Evolutionary conservation across 495 filamentous ascomycete species (phyloP), one percentile per base, ranked within the genome.

Genomic region (Platismatia glauca): DNA sequence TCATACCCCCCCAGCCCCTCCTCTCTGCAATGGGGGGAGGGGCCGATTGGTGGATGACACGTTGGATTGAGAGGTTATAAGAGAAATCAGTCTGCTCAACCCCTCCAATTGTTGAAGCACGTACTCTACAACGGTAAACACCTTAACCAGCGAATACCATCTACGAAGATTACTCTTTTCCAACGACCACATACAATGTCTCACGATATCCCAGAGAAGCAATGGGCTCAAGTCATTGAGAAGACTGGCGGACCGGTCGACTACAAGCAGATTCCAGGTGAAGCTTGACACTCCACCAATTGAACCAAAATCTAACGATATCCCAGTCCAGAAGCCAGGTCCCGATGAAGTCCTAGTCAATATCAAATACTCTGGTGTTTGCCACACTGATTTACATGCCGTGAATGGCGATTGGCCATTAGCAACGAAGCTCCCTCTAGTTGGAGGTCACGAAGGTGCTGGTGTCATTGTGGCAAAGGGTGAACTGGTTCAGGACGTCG

Each of bases 401-500:
- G 79, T 91, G 76, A 89, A 86, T 59, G 90, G 92, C 64, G 89
- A 95, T 76, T 95, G 91, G 90, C 91, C 92, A 15, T 73, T 95
- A 48, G 71, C 77, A 8, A 82, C 82, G 65, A 95, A 95, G 77
- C 74, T 88, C 24, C 89, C 90, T 18, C 79, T 95, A n/a, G 86
- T 97, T 46, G 91, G 92, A 68, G 92, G 92, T n/a, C 92, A 97
- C 76, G 91, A 96, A 76, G 92, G 88, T 62, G 89, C 91, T 37
- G 91, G 91, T 69, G 75, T 91, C 44, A 88, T 96, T 38, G 91
- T 95, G 24, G 89, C 89, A 31, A 80, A 80, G 60, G 91, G 91
- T 64, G 75, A 83, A 11, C 78, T 91, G 12, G 90, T 90, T 27
- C 76, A 81, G 15, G 88, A 89, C 46, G 74, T 92, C 62, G 74